These are phyloP conservation scores for Alternaria atra DNA, from an alignment of 2,329 filamentous ascomycete species.

Conservation along the genomic window DNA sequence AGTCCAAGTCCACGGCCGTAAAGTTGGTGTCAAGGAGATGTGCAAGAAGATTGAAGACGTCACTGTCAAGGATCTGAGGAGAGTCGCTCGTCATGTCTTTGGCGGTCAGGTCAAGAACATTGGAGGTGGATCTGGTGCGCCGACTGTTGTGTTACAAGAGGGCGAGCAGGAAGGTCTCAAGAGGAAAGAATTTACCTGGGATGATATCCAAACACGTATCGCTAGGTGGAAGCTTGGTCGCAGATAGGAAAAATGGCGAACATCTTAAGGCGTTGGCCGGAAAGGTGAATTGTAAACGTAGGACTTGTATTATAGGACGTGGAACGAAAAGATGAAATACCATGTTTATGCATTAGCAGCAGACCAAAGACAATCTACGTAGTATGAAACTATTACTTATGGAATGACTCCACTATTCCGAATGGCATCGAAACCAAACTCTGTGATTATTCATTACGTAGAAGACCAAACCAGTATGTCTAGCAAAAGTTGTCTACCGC, in stretches of 20 bases:
- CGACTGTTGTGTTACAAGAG: slow-evolving; percentile 94
- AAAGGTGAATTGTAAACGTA: neutral
- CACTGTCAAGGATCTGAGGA: slow-evolving; percentile 79
- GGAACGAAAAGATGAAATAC: neutral
- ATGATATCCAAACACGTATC: slow-evolving; percentile 88
- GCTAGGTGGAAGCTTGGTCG: slow-evolving; percentile 82
- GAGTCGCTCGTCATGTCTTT: slow-evolving; percentile 82
- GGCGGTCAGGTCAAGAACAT: slow-evolving; percentile 78
- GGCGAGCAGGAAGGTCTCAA: slow-evolving; percentile 76
- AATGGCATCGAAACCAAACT: too few relatives aligned
- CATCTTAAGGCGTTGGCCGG: neutral
- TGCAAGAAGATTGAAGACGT: slow-evolving; percentile 84
- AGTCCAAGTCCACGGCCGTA: slow-evolving; percentile 94
- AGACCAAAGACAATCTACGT: neutral
- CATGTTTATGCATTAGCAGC: neutral
- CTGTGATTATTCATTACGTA: too few relatives aligned
- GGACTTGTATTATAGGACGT: neutral
- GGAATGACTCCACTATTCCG: too few relatives aligned
- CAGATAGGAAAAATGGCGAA: slow-evolving; percentile 46
- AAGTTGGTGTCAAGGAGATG: slow-evolving; percentile 94
- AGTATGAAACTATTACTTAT: neutral
- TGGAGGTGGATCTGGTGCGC: slow-evolving; percentile 82
- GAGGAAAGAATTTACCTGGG: slow-evolving; percentile 78
- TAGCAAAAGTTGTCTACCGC: neutral
- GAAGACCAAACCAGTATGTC: neutral